Conservation (phyloP, 345 rosid species). For the Ceriops decandra region DNA sequence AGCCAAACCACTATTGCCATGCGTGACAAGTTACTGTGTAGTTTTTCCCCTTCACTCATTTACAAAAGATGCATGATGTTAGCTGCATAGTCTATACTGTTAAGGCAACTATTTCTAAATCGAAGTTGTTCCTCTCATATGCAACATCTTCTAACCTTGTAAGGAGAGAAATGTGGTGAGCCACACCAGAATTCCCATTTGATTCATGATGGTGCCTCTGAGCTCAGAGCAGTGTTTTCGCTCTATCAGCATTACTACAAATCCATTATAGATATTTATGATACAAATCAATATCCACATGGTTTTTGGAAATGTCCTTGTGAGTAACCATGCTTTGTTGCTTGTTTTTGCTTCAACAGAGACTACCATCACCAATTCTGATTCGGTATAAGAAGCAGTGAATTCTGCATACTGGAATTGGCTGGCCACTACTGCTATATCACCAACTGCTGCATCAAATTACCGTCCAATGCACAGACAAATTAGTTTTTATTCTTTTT, state of each 20-base stretch:
- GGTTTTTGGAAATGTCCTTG: slow-evolving; percentile 21
- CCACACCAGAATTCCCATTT: slow-evolving; percentile 20
- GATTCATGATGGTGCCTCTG: slow-evolving; percentile 10
- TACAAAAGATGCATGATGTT: background rate
- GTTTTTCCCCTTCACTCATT: slow-evolving; percentile 7
- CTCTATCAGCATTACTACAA: slow-evolving; percentile 27
- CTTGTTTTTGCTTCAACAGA: slow-evolving; percentile 6
- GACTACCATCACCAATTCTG: slow-evolving; percentile 24
- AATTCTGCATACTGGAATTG: slow-evolving; percentile 23
- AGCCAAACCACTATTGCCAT: slow-evolving; percentile 27
- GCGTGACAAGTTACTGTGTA: slow-evolving; percentile 28
- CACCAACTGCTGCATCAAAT: slow-evolving; percentile 17
- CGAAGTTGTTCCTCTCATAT: background rate
- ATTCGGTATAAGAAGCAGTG: slow-evolving; percentile 25
- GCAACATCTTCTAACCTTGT: slow-evolving; percentile 10
- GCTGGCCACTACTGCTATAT: slow-evolving; percentile 9
- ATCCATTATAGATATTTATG: slow-evolving; percentile 26
- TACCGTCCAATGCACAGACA: slow-evolving; percentile 9
- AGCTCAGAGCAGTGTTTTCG: slow-evolving; percentile 6
- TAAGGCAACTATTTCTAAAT: background rate
- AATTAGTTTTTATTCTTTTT: no score
- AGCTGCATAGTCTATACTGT: background rate
- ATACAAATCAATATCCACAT: slow-evolving; percentile 18
- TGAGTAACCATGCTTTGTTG: slow-evolving; percentile 18
- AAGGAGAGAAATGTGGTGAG: slow-evolving; percentile 22